Evolutionary conservation across 2,329 filamentous ascomycete genomes (phyloP), one percentile per base, ranked within the genome.

Genomic region (Epichloe gansuensis): DNA sequence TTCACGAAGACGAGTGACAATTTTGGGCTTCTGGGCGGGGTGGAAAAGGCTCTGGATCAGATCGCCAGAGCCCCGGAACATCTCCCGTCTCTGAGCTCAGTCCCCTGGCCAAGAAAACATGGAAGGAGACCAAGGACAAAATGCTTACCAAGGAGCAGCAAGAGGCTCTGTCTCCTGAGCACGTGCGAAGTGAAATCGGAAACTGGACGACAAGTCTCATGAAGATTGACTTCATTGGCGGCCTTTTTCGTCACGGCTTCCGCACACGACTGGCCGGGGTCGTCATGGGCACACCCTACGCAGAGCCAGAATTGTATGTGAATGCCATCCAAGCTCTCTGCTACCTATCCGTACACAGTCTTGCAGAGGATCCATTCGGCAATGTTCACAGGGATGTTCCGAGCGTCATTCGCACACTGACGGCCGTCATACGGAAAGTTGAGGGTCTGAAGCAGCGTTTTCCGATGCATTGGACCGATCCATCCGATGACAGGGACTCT

Each of bases 311-410:
- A 34, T 71, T 85, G 15, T 84, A 89, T 58, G 69, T 86, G 49
- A 82, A 91, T 63, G 85, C 88, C 1, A 75, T 83, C n/a, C 81
- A 82, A 54, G 79, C 85, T 0, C 70, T 93, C 41, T 81, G 80
- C 12, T 75, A 78, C 48, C 75, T 97, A 31, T 79, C 87, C 0
- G 77, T 88, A 4, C 78, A 79, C 56, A 91, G 86, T 66, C 69
- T 96, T 51, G 72, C 74, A 3, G 91, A 97, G 67, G 91, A 97
- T 65, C 77, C 78, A 46, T 93, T 83, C 63, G 91, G 91, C 13
- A 86, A 88, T 59, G 91, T 94, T n/a, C 85, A 94, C 58, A 76
- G 82, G 44, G 87, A 93, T 57, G 82, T 97, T 2, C 81, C 86
- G 1, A 71, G 70, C 48, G 83, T 95, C 53, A 80, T 96, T 49